These are phyloP conservation scores for Camelina sativa DNA, from an alignment of 345 rosid genomes.

Conservation along the genomic window DNA sequence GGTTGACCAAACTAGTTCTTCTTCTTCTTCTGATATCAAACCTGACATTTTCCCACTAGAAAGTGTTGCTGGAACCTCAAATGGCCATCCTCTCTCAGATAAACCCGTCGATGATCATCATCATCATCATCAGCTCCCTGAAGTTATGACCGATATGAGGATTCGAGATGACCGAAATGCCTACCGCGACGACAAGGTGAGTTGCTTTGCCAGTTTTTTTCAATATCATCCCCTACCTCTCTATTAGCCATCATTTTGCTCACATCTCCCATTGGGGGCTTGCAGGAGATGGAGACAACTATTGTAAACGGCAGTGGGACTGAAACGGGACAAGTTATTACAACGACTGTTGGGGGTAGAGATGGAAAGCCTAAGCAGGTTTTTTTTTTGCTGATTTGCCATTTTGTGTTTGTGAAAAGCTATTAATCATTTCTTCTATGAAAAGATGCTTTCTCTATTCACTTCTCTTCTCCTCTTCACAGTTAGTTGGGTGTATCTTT, in stretches of 20 bases:
- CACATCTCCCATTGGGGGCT: constrained; percentile 23
- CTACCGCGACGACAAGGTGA: constrained; percentile 64
- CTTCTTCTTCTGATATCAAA: constrained; percentile 50
- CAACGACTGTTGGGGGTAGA: constrained; percentile 80
- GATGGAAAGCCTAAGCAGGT: constrained; percentile 98
- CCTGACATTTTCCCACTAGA: constrained; percentile 58
- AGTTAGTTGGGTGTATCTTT: constrained; percentile 12
- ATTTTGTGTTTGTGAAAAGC: constrained; percentile 20
- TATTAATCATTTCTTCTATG: background rate
- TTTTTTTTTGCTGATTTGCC: constrained; percentile 2
- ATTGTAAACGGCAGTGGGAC: constrained; percentile 79
- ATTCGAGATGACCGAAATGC: constrained; percentile 60
- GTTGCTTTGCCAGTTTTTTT: constrained; percentile 5
- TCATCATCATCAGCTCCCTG: constrained; percentile 57
- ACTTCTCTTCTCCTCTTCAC: background rate
- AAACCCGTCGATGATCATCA: constrained; percentile 49
- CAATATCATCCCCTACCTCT: background rate
- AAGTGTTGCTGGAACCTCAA: constrained; percentile 59
- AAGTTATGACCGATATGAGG: constrained; percentile 64
- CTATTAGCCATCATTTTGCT: background rate
- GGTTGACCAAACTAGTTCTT: constrained; percentile 55
- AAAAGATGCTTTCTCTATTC: constrained; percentile 10
- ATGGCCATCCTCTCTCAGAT: constrained; percentile 46
- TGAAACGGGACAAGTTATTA: constrained; percentile 85
- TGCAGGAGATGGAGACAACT: constrained; percentile 68